Evolutionary conservation across 345 rosid species (phyloP), one percentile per base, ranked within the genome.

Genomic region (Sisymbrium irio): DNA sequence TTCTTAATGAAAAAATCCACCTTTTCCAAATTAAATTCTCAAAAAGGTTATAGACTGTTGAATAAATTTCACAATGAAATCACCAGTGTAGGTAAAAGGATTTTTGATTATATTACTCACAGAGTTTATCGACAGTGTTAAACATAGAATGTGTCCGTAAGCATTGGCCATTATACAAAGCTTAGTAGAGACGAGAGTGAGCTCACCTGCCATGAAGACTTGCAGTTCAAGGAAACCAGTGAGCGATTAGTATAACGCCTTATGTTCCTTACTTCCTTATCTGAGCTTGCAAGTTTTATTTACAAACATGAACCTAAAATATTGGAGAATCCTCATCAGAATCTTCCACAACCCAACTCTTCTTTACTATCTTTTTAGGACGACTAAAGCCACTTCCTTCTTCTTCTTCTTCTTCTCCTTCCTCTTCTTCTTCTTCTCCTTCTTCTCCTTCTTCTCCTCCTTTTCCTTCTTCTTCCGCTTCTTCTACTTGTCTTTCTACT

Each of bases 261-360:
- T 37, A 50, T 22, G 71, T n/a, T n/a, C n/a, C n/a, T n/a, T n/a
- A n/a, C n/a, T 37, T 66, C 71, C 60, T 66, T 49, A 35, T 37
- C 50, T 39, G 17, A 67, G 61, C 51, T 55, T 39, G 40, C 72
- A 39, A 51, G 22, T 69, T 33, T 60, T 49, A 61, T 42, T 42
- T 55, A 46, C 66, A 49, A 65, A 47, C 20, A 57, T 46, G 25
- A 36, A 67, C 53, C 56, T 74, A 59, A 67, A 67, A 59, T 30
- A 61, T 59, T 46, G 49, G 62, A 19, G 78, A 75, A 47, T 85
- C 93, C 18, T 77, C 94, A 57, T 91, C 89, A 25, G 87, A 84
- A 58, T 84, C 83, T 72, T 77, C 84, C 68, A 85, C 90, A 51
- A 87, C 82, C 66, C 72, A 62, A 77, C 78, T 63, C 32, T 62